These are phyloP conservation scores for Epichloe festucae DNA, from an alignment of 2,329 filamentous ascomycete species.

Conservation along the genomic window DNA sequence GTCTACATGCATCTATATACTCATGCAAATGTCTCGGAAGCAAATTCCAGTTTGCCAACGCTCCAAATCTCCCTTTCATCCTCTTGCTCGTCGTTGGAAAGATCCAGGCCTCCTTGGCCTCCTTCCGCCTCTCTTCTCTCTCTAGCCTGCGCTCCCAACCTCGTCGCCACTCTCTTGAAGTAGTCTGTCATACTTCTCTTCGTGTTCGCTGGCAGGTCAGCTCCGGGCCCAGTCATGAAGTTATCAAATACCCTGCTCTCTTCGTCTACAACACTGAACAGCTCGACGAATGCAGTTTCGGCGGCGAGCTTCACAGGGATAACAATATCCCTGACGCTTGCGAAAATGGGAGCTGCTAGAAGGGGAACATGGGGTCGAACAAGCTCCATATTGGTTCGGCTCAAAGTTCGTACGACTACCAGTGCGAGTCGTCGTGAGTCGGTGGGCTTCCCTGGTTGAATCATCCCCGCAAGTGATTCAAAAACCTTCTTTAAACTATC, in stretches of 20 bases:
- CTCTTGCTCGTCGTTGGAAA: conserved; percentile 83
- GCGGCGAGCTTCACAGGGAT: conserved; percentile 94
- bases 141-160: conserved; percentile 73
- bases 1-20: neutral
- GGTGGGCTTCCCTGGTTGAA: conserved; percentile 63
- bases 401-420: conserved; percentile 77
- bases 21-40: conserved; percentile 43
- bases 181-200: conserved; percentile 94
- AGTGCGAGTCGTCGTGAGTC: conserved; percentile 79
- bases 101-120: conserved; percentile 69
- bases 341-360: conserved; percentile 75
- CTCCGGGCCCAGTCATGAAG: conserved; percentile 60
- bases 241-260: conserved; percentile 82
- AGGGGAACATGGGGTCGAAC: conserved; percentile 68
- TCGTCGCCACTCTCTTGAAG: conserved; percentile 82
- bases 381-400: conserved; percentile 65
- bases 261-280: conserved; percentile 83
- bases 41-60: conserved; percentile 76
- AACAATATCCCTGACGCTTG: conserved; percentile 76
- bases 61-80: conserved; percentile 95
- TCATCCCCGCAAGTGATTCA: conserved; percentile 59
- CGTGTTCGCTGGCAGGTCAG: conserved; percentile 53
- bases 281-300: conserved; percentile 82
- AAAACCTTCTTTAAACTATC: conserved; percentile 67
- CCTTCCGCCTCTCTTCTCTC: conserved; percentile 88